Evolutionary conservation across 163 green algal genomes (phyloP).

Genomic region (Prototheca wickerhamii): DNA sequence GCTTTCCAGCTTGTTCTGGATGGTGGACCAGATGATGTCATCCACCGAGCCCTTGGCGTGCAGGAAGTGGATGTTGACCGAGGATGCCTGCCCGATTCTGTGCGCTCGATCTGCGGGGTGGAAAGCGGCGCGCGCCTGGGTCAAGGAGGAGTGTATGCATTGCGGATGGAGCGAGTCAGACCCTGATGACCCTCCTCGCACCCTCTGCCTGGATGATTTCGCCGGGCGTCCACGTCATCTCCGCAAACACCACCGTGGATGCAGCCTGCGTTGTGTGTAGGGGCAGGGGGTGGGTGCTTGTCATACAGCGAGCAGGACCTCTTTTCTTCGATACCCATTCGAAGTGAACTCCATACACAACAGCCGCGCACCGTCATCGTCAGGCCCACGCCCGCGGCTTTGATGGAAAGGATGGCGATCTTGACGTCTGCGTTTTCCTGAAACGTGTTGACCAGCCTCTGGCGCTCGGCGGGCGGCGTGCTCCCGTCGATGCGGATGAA

Average conservation of each 20-base stretch:
- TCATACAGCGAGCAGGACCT: not conserved
- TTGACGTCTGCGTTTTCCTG: conserved; percentile 29
- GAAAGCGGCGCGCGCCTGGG: not conserved
- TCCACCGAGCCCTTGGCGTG: conserved; percentile 50
- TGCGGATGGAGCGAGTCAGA: not conserved
- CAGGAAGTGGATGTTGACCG: conserved; percentile 59
- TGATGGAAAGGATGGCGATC: conserved; percentile 52
- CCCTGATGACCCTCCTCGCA: not conserved
- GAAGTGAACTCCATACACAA: not conserved
- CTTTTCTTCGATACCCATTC: no score
- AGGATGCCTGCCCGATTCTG: conserved; percentile 48
- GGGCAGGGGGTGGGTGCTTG: not conserved
- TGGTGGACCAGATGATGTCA: conserved; percentile 59
- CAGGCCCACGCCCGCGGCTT: conserved; percentile 57
- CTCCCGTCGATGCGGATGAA: conserved; percentile 70
- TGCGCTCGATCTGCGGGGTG: conserved; percentile 53
- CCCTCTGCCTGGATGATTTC: conserved; percentile 65
- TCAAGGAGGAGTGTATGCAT: not conserved
- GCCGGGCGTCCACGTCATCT: conserved; percentile 64
- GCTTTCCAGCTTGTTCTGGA: conserved; percentile 43
- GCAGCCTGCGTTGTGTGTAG: conserved; percentile 28
- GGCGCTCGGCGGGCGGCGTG: conserved; percentile 34
- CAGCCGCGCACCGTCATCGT: conserved; percentile 62
- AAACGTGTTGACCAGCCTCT: conserved; percentile 40
- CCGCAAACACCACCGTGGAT: conserved; percentile 60